Conservation (phyloP, 352 stramenopile genomes). For the Plasmopara viticola region DNA sequence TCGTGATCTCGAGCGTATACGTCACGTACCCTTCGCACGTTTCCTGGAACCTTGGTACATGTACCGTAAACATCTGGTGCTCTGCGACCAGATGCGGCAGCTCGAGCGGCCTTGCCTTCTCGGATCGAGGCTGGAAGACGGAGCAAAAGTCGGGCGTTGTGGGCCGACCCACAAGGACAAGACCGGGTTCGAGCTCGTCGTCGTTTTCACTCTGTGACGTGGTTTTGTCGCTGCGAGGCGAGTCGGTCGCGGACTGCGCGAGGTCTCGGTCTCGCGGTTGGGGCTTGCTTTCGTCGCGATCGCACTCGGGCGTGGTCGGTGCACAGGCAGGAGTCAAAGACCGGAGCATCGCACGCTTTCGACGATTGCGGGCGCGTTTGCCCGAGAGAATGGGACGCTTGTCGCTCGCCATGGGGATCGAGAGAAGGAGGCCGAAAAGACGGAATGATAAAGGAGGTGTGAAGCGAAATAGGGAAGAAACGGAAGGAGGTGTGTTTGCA, state of each 20-base stretch:
- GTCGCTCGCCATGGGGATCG: constrained; percentile 40
- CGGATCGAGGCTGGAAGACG: constrained; percentile 32
- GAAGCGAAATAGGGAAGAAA: constrained; percentile 21
- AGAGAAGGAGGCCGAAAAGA: constrained; percentile 5
- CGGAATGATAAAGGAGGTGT: constrained; percentile 18
- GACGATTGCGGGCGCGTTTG: constrained; percentile 56
- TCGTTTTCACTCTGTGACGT: constrained; percentile 28
- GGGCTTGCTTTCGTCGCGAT: constrained; percentile 24
- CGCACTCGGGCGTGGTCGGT: constrained; percentile 22
- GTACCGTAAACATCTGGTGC: constrained; percentile 41
- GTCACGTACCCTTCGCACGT: constrained; percentile 57
- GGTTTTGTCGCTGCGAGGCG: constrained; percentile 11
- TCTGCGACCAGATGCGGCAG: constrained; percentile 4
- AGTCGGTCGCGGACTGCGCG: constrained; percentile 3
- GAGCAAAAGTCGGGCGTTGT: constrained; percentile 59
- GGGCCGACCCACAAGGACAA: constrained; percentile 61
- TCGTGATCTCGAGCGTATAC: constrained; percentile 50
- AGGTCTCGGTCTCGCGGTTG: constrained; percentile 4
- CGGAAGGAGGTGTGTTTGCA: constrained; percentile 13
- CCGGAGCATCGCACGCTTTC: constrained; percentile 41
- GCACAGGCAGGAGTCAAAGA: constrained; percentile 16
- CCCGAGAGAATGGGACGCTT: constrained; percentile 59
- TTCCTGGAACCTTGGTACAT: constrained; percentile 56
- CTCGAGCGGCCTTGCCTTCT: constrained; percentile 8
- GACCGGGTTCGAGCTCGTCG: constrained; percentile 43